These are phyloP conservation scores for Xylariales sp. DNA, from an alignment of 2,329 filamentous ascomycete species.

Conservation along the genomic window DNA sequence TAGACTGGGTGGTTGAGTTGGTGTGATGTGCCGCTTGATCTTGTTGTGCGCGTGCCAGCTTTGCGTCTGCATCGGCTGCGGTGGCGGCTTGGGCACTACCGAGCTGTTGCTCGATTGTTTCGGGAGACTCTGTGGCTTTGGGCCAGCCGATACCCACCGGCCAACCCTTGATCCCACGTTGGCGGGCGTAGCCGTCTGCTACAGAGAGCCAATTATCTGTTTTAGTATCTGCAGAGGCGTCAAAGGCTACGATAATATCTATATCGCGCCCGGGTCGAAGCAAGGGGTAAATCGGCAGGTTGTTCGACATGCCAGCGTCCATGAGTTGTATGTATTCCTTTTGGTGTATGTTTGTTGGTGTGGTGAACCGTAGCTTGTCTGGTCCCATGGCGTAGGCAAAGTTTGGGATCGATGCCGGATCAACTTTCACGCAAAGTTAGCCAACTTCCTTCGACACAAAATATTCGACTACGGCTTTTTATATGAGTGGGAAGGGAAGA, in stretches of 20 bases:
- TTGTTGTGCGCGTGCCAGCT: conserved; percentile 69
- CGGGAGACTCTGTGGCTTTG: conserved; percentile 65
- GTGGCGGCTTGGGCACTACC: conserved; percentile 73
- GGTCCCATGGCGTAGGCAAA: conserved; percentile 85
- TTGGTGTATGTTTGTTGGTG: conserved; percentile 80
- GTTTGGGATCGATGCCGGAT: conserved; percentile 91
- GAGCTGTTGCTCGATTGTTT: conserved; percentile 73
- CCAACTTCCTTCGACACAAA: background rate
- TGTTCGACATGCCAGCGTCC: conserved; percentile 99
- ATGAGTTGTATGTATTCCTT: conserved; percentile 82
- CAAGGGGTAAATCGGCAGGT: conserved; percentile 93
- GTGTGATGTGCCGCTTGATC: conserved; percentile 53
- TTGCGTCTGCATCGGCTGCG: conserved; percentile 69
- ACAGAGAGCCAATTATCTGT: conserved; percentile 97
- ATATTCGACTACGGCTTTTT: background rate
- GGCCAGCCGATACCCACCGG: conserved; percentile 96
- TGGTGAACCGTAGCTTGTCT: conserved; percentile 75
- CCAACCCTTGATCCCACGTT: conserved; percentile 94
- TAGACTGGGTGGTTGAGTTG: conserved; percentile 35
- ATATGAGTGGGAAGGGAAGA: background rate
- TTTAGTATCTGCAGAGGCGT: conserved; percentile 91
- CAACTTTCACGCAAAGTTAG: conserved; percentile 57
- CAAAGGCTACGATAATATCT: conserved; percentile 91
- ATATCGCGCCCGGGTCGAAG: conserved; percentile 88
- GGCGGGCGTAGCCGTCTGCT: conserved; percentile 89